These are phyloP conservation scores for Diplodia sapinea DNA, from an alignment of 2,329 filamentous ascomycete genomes.

Conservation along the genomic window DNA sequence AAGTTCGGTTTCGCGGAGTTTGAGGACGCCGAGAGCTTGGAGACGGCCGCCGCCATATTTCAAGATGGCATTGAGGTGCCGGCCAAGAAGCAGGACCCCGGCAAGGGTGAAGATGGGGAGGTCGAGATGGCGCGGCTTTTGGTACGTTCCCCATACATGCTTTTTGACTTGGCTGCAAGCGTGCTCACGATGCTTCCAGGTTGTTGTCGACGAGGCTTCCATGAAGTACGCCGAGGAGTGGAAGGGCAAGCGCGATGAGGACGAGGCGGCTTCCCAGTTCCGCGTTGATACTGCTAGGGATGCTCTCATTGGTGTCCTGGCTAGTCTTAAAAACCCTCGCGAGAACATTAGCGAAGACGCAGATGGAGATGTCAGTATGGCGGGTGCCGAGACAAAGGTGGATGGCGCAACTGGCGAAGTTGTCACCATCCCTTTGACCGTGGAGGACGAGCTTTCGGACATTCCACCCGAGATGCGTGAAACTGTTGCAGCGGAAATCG, in stretches of 20 bases:
- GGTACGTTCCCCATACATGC: constrained; percentile 50
- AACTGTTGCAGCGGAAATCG: constrained; percentile 91
- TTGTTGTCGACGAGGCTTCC: constrained; percentile 81
- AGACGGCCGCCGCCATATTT: constrained; percentile 82
- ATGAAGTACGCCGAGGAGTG: constrained; percentile 85
- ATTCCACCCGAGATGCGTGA: constrained; percentile 97
- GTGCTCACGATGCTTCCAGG: constrained; percentile 44
- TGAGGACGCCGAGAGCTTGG: constrained; percentile 86
- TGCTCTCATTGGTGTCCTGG: constrained; percentile 70
- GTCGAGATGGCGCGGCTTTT: constrained; percentile 74
- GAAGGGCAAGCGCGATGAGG: constrained; percentile 68
- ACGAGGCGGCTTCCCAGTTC: constrained; percentile 67
- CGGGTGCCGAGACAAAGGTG: constrained; percentile 52
- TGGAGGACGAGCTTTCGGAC: constrained; percentile 90
- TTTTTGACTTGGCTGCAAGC: not conserved
- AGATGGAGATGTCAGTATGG: constrained; percentile 73
- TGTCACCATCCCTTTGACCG: constrained; percentile 81
- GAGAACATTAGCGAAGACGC: constrained; percentile 55
- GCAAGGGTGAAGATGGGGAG: constrained; percentile 47
- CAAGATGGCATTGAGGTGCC: constrained; percentile 78
- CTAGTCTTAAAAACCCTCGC: constrained; percentile 72
- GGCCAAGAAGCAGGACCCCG: constrained; percentile 70
- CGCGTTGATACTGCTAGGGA: constrained; percentile 72
- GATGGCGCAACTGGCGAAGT: constrained; percentile 75
- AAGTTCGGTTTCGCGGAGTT: constrained; percentile 96